phyloP scores from a whole-genome alignment of 73 alveolate species.

The Paramecium octaurelia region DNA sequence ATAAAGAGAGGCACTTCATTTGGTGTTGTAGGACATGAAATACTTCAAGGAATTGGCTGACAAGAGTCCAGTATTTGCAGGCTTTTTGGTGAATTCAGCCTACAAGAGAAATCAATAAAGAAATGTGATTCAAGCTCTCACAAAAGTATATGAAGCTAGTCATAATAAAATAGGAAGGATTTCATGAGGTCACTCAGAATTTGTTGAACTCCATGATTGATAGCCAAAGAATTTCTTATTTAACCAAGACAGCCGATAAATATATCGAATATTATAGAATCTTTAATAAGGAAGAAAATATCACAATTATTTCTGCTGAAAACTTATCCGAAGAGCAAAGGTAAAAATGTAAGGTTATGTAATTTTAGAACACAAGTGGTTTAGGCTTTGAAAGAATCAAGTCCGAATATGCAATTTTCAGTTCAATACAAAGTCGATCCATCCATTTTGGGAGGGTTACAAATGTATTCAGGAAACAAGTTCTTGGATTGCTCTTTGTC shows the following conservation, averaged over 20 bases:
- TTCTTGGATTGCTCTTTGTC: slow-evolving; percentile 75
- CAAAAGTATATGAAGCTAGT: not conserved
- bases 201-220: slow-evolving; percentile 70
- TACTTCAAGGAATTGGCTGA: slow-evolving; percentile 64
- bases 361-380: slow-evolving; percentile 64
- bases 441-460: slow-evolving; percentile 76
- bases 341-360: slow-evolving; percentile 13
- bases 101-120: slow-evolving; percentile 59
- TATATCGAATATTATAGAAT: slow-evolving; percentile 70
- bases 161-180: slow-evolving; percentile 43
- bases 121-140: slow-evolving; percentile 60
- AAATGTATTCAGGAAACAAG: slow-evolving; percentile 80
- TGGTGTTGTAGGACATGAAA: slow-evolving; percentile 70
- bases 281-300: slow-evolving; percentile 70
- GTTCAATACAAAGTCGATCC: slow-evolving; percentile 72
- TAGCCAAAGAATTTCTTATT: slow-evolving; percentile 69
- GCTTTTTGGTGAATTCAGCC: slow-evolving; percentile 61
- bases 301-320: slow-evolving; percentile 76
- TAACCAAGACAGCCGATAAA: slow-evolving; percentile 70
- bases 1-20: slow-evolving; percentile 59
- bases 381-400: slow-evolving; percentile 65
- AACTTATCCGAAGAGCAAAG: slow-evolving; percentile 63
- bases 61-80: slow-evolving; percentile 58
- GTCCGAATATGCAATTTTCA: slow-evolving; percentile 51
- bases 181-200: slow-evolving; percentile 63